Evolutionary conservation across 2,329 filamentous ascomycete species (phyloP), one percentile per base, ranked within the genome.

Genomic region (Beauveria sp.): DNA sequence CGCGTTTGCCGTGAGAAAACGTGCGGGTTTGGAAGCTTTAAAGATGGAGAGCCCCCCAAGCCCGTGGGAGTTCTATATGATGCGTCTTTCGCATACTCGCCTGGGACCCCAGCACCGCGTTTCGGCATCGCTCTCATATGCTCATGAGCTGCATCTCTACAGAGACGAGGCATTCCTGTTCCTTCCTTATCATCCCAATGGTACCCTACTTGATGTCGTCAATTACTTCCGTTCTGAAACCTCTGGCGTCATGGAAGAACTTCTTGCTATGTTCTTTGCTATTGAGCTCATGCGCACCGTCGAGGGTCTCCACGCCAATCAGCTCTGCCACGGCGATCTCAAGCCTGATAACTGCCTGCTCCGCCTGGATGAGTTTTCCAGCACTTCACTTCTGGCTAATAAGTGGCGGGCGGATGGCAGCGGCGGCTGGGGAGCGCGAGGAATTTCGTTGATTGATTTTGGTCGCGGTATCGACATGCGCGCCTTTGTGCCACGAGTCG

Each of bases 41-140:
- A 99, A 99, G 75, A 93, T 96, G 86, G 95, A 99, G 75, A 84
- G 89, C 38, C 91, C 93, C 0, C 90, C 93, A 0, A 89, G 87
- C 5, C 82, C 90, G 0, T 99, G 95, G 95, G 95, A 99, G 71
- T 99, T 98, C 71, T 90, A 96, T 75, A 96, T 99, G 74, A 91
- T 98, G 78, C 88, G 91, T 1, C 84, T 91, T 60, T 86, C 90
- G 1, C 90, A 93, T 65, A 79, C 83, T 24, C 89, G 95, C 1
- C 80, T 99, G 0, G 88, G 87, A 0, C 81, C 87, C 1, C 83
- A 82, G 34, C 77, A 89, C 63, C 86, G 93, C 16, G 88, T 89
- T 0, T 81, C 86, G 1, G 86, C 90, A 3, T 96, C 90, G 16
- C 81, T 99, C 62, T 86, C 96, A 1, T 83, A 86, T 43, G 93